These are phyloP conservation scores for Teunomyces gatunensis DNA, from an alignment of 805 yeast species.

Conservation along the genomic window DNA sequence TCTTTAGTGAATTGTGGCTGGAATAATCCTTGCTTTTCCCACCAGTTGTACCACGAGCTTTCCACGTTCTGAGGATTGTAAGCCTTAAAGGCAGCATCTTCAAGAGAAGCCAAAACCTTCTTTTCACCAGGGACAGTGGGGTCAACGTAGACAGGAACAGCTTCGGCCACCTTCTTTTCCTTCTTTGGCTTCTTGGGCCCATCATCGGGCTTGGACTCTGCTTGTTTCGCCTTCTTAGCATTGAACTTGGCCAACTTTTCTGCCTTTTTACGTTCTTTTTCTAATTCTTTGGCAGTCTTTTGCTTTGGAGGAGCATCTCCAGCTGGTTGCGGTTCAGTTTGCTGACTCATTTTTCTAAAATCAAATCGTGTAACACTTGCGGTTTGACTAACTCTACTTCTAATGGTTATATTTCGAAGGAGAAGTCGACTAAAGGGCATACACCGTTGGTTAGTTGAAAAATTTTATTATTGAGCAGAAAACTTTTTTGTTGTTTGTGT, in stretches of 20 bases:
- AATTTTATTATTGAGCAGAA: constrained; percentile 3
- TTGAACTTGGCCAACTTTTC: constrained; percentile 83
- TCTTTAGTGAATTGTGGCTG: constrained; percentile 78
- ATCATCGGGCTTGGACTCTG: constrained; percentile 43
- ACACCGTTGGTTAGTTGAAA: not conserved
- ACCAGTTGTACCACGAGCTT: constrained; percentile 97
- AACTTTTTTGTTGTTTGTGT: constrained; percentile 11
- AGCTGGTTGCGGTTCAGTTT: not conserved
- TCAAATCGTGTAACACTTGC: not conserved
- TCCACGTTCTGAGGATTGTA: constrained; percentile 92
- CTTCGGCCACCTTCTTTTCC: constrained; percentile 66
- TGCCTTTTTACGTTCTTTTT: constrained; percentile 84
- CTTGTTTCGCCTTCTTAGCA: constrained; percentile 71
- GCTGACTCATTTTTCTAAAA: constrained; percentile 10
- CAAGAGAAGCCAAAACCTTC: constrained; percentile 81
- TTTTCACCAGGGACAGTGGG: constrained; percentile 85
- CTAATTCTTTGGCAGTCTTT: constrained; percentile 77
- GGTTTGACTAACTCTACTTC: constrained; percentile 2
- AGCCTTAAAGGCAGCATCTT: constrained; percentile 91
- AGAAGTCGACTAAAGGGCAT: constrained; percentile 4
- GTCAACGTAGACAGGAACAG: constrained; percentile 83
- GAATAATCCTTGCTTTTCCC: constrained; percentile 85
- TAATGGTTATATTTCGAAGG: constrained; percentile 3
- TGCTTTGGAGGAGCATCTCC: constrained; percentile 30
- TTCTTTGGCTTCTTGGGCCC: constrained; percentile 60